A percentile compares a stretch with the other conserved stretches of the same genome.
These are phyloP conservation scores for Apiospora malaysiana DNA, from an alignment of 2,329 filamentous ascomycete genomes.

Conservation along the genomic window DNA sequence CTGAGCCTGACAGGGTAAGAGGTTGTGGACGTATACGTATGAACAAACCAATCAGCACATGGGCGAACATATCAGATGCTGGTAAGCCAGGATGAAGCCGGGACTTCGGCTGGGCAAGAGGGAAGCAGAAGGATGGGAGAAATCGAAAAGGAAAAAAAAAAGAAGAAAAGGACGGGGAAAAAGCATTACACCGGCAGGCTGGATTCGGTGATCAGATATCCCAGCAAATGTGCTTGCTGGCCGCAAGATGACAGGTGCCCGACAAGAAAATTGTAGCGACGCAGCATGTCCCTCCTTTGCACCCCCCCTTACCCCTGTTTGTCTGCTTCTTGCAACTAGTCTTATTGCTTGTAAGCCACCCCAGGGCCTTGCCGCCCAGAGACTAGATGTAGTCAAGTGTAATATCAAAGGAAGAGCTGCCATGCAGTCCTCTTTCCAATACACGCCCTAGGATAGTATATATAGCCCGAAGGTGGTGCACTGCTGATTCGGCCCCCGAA, in stretches of 20 bases:
- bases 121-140: not conserved
- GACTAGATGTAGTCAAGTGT: not conserved
- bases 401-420: not conserved
- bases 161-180: too few relatives aligned
- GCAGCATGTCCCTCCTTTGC: not conserved
- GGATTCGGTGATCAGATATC: slow-evolving; percentile 6
- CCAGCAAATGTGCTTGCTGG: not conserved
- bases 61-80: not conserved
- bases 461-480: not conserved
- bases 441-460: not conserved
- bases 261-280: not conserved
- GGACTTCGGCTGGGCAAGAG: not conserved
- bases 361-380: not conserved
- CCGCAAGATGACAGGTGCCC: not conserved
- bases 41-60: not conserved
- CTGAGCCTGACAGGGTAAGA: not conserved
- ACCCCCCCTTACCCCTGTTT: not conserved
- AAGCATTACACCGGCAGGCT: not conserved
- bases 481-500: not conserved
- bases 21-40: not conserved
- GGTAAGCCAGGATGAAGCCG: not conserved
- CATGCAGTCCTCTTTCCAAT: not conserved
- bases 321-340: too few relatives aligned
- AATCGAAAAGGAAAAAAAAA: not conserved
- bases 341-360: not conserved